Evolutionary conservation across 345 rosid species (phyloP).

Genomic region (Hibiscus tridactylites): DNA sequence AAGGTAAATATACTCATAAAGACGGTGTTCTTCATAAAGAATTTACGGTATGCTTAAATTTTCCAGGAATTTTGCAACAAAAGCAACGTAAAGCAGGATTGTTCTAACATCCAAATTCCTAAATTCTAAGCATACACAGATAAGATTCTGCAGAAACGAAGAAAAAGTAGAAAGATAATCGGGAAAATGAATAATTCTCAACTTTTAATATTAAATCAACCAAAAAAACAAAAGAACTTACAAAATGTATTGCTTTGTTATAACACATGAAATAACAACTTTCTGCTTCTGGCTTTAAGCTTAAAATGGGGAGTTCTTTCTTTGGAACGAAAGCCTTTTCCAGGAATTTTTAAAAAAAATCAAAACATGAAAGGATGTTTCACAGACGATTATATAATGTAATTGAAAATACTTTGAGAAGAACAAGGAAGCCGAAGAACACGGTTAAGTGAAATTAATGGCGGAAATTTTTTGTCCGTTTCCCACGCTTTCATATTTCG

Average conservation of each 20-base stretch:
- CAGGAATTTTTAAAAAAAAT: not conserved
- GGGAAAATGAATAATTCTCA: not conserved
- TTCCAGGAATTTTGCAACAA: too few relatives aligned
- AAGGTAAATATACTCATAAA: too few relatives aligned
- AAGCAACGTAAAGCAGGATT: not conserved
- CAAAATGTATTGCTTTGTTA: constrained; percentile 1
- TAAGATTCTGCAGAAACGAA: not conserved
- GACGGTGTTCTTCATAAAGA: too few relatives aligned
- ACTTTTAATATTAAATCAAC: not conserved
- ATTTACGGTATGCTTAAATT: too few relatives aligned
- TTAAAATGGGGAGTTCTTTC: not conserved
- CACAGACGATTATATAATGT: too few relatives aligned
- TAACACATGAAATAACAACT: not conserved
- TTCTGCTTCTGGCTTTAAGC: not conserved
- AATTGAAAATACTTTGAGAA: not conserved
- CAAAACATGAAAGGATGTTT: not conserved
- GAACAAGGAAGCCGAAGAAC: not conserved
- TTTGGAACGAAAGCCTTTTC: not conserved
- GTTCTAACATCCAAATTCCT: not conserved
- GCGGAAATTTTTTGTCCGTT: not conserved
- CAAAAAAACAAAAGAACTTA: not conserved
- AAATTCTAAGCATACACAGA: not conserved
- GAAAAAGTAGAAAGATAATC: not conserved
- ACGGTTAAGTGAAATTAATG: not conserved
- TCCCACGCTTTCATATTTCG: not conserved